A percentile compares a stretch with the other conserved stretches of the same genome.
Conservation (phyloP, 257 asterid species). For the Gynochthodes officinalis region DNA sequence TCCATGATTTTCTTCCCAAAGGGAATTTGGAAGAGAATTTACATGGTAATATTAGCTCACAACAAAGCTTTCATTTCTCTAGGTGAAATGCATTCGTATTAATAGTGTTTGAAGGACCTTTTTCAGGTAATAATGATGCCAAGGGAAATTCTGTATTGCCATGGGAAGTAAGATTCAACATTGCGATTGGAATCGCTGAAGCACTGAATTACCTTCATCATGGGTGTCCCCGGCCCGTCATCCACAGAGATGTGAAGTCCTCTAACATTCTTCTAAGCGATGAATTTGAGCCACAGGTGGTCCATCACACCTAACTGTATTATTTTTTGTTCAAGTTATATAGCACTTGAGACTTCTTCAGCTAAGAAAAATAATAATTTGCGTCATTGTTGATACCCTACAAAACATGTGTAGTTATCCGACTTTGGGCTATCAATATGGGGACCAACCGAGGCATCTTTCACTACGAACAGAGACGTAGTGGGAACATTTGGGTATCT, state of each 20-base stretch:
- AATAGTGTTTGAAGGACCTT: conserved; percentile 20
- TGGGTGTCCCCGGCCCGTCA: conserved; percentile 56
- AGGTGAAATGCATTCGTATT: no score
- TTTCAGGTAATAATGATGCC: conserved; percentile 32
- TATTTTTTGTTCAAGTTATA: neutral
- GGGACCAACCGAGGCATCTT: conserved; percentile 70
- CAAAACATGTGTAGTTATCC: conserved; percentile 42
- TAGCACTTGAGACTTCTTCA: neutral
- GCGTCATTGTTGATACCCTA: neutral
- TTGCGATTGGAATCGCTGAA: conserved; percentile 83
- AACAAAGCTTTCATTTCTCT: neutral
- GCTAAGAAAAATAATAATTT: neutral
- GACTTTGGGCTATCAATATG: conserved; percentile 93
- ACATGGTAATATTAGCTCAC: conserved; percentile 39
- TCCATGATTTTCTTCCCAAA: conserved; percentile 55
- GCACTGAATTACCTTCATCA: conserved; percentile 75
- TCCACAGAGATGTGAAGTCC: conserved; percentile 88
- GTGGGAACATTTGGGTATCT: conserved; percentile 98
- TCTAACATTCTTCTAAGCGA: conserved; percentile 75
- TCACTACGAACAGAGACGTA: conserved; percentile 65
- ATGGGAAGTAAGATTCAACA: conserved; percentile 71
- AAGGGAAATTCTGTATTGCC: conserved; percentile 40
- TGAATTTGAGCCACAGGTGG: conserved; percentile 74
- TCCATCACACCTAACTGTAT: conserved; percentile 10
- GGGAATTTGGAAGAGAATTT: conserved; percentile 85